Conservation (phyloP, 179 eudicot species). For the Beta macrorhiza region DNA sequence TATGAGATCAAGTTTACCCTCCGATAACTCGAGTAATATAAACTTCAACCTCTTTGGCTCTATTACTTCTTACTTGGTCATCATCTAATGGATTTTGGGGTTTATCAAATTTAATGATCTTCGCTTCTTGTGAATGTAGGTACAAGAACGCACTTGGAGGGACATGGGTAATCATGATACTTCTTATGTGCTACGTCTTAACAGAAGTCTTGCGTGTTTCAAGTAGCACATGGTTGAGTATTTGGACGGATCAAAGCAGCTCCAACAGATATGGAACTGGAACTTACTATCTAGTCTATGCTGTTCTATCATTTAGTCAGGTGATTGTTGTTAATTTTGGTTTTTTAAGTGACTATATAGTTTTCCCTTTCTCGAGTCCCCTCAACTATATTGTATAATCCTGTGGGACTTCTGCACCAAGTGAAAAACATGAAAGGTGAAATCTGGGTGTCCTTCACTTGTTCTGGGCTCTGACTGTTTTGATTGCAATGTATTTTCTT, state of each 20-base stretch:
- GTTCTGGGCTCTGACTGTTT: background rate
- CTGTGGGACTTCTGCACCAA: background rate
- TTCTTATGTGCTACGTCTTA: constrained; percentile 63
- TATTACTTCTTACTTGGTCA: background rate
- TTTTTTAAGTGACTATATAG: background rate
- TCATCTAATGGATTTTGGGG: background rate
- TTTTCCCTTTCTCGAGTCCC: background rate
- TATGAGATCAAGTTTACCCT: background rate
- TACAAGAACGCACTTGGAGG: constrained; percentile 95
- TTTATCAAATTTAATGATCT: background rate
- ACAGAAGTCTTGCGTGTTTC: constrained; percentile 71
- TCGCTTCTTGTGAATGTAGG: constrained; percentile 38
- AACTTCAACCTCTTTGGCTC: background rate
- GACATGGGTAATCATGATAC: constrained; percentile 81
- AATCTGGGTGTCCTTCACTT: background rate
- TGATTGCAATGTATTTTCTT: constrained; percentile 8
- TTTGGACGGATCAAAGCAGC: constrained; percentile 76
- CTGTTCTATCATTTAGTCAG: constrained; percentile 81
- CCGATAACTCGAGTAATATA: background rate
- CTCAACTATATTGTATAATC: background rate
- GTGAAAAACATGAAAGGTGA: background rate
- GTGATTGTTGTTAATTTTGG: constrained; percentile 35
- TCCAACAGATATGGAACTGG: constrained; percentile 47
- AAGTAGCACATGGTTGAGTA: constrained; percentile 94
- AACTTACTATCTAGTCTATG: constrained; percentile 74